A percentile compares a stretch with the other conserved stretches of the same genome.
These are phyloP conservation scores for Aspergillus intermedius DNA, from an alignment of 2,329 filamentous ascomycete genomes.

Conservation along the genomic window DNA sequence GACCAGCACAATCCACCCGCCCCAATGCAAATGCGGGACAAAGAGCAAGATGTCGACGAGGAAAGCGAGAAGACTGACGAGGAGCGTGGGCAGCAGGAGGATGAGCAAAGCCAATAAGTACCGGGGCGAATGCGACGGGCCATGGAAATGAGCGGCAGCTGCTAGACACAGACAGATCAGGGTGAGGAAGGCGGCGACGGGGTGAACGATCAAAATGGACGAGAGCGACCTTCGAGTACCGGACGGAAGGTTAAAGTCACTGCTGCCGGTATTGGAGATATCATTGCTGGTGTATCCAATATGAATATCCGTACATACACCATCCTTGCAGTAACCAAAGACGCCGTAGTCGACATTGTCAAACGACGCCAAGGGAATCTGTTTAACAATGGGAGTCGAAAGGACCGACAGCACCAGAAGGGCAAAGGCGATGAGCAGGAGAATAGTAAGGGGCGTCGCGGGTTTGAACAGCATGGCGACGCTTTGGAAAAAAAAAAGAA, in stretches of 20 bases:
- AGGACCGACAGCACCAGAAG: slow-evolving; percentile 79
- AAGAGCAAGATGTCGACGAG: slow-evolving; percentile 91
- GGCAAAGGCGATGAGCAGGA: slow-evolving; percentile 79
- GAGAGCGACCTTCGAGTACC: slow-evolving; percentile 65
- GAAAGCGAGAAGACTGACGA: slow-evolving; percentile 80
- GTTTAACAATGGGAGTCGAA: slow-evolving; percentile 83
- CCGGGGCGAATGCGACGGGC: slow-evolving; percentile 79
- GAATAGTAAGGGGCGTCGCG: slow-evolving; percentile 79
- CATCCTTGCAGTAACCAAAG: slow-evolving; percentile 73
- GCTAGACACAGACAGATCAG: slow-evolving; percentile 79
- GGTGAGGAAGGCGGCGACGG: slow-evolving; percentile 78
- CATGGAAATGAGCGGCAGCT: slow-evolving; percentile 74
- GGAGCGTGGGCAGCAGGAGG: slow-evolving; percentile 74
- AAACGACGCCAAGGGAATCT: slow-evolving; percentile 74
- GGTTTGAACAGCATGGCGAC: slow-evolving; percentile 70
- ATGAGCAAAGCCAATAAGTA: slow-evolving; percentile 83
- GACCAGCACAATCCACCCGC: slow-evolving; percentile 84
- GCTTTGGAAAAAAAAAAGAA: slow-evolving; percentile 10
- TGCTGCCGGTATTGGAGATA: slow-evolving; percentile 34
- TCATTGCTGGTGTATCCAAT: slow-evolving; percentile 81
- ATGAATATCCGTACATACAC: slow-evolving; percentile 62
- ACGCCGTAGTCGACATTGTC: slow-evolving; percentile 78
- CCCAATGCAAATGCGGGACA: slow-evolving; percentile 88
- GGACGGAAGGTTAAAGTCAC: slow-evolving; percentile 59
- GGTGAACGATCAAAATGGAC: slow-evolving; percentile 84